Conservation (phyloP, 1,284 basidiomycete species). For the Cryptococcus amylolentus region DNA sequence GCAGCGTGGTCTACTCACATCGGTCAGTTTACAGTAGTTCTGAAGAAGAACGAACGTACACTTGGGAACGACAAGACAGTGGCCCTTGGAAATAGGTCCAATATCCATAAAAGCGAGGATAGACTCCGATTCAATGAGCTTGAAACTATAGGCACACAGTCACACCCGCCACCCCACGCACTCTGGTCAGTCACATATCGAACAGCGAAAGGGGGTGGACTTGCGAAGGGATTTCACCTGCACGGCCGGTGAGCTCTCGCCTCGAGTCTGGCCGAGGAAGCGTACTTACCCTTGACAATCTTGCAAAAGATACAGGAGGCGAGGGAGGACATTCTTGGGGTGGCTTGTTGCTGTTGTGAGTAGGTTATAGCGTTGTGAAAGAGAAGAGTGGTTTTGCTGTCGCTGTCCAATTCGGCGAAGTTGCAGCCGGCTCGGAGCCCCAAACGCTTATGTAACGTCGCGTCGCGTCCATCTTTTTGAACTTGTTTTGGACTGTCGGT, state of each 20-base stretch:
- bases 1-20: conserved; percentile 64
- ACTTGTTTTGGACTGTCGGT: too few relatives aligned
- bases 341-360: background rate
- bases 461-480: too few relatives aligned
- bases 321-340: conserved; percentile 26
- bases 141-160: conserved; percentile 56
- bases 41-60: background rate
- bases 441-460: too few relatives aligned
- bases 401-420: too few relatives aligned
- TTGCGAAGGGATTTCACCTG: conserved; percentile 54
- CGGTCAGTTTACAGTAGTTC: background rate
- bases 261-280: background rate
- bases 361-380: background rate
- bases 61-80: conserved; percentile 79
- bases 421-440: too few relatives aligned
- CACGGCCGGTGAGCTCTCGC: conserved; percentile 43
- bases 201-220: conserved; percentile 9
- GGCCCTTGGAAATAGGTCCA: conserved; percentile 77
- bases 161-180: background rate
- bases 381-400: too few relatives aligned
- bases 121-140: conserved; percentile 71
- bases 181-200: background rate
- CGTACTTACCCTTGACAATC: conserved; percentile 71
- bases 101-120: conserved; percentile 84
- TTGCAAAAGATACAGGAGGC: conserved; percentile 77